Evolutionary conservation across 495 filamentous ascomycete species (phyloP), one percentile per base, ranked within the genome.

Genomic region (Penicillium roqueforti): DNA sequence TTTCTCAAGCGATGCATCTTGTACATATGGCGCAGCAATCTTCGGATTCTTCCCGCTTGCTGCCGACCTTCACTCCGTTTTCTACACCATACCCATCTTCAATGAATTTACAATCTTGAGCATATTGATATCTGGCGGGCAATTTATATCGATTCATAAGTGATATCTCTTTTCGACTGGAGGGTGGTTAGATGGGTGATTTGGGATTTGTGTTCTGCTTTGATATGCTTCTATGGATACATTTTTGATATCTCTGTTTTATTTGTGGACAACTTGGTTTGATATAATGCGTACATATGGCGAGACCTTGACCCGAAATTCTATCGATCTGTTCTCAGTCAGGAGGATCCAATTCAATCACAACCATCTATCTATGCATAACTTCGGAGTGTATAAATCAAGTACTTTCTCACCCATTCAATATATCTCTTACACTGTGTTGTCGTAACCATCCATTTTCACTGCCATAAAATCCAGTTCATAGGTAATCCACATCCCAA

Each of bases 1-100:
- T 45, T 53, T 44, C 26, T 19, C 45, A 51, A 28, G 46, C 53
- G 48, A 47, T 49, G 50, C 46, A 57, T 58, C 46, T 25, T 61
- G 51, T 58, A 54, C 40, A 57, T 51, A 60, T 23, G n/a, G 20
- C 20, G 22, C 32, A 44, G 31, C 16, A 41, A 32, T 44, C 20
- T 44, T 34, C 19, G 20, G 8, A 36, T n/a, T 34, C 25, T 34
- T 34, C 11, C 14, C 14, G n/a, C 6, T 44, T 45, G 42, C n/a
- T 45, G 42, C 14, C 25, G 18, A 16, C 4, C 22, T 18, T 0
- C 8, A 45, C 26, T 4, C n/a, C 25, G n/a, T 29, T 29, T 16
- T 29, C 26, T 44, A 6, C 29, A n/a, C 38, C 50, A 52, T 52
- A 52, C 50, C 50, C 48, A 50, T 50, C 36, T 50, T 25, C 50